Evolutionary conservation across 345 rosid genomes (phyloP).

Genomic region (Dipteronia dyeriana): DNA sequence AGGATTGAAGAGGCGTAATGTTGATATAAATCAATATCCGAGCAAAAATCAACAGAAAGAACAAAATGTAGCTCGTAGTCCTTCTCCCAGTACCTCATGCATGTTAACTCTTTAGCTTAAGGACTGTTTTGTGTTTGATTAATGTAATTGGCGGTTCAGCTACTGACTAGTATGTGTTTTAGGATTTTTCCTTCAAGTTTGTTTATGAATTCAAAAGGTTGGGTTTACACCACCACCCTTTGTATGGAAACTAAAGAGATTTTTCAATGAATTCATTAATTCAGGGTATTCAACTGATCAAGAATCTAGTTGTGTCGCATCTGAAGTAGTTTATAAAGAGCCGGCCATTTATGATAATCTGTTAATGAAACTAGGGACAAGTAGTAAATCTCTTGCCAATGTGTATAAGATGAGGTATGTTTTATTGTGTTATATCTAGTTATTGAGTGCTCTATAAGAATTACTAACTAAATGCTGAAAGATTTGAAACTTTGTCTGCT

Average conservation of each 20-base stretch:
- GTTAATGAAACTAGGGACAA: constrained; percentile 49
- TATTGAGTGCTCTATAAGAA: neutral
- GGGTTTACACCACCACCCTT: neutral
- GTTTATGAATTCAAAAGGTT: neutral
- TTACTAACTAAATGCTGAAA: neutral
- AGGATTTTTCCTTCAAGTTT: neutral
- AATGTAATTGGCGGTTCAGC: no score
- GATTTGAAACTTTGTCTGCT: neutral
- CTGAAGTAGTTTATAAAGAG: constrained; percentile 42
- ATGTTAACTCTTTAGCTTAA: constrained; percentile 4
- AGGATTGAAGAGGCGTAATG: constrained; percentile 45
- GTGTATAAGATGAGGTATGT: constrained; percentile 54
- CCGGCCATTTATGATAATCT: constrained; percentile 47
- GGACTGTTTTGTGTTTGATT: no score
- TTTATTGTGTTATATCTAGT: neutral
- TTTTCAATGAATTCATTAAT: constrained; percentile 7
- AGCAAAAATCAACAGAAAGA: constrained; percentile 34
- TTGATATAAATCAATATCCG: constrained; percentile 24
- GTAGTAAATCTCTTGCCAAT: constrained; percentile 45
- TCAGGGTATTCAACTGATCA: constrained; percentile 36
- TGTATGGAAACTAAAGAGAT: constrained; percentile 10
- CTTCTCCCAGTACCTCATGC: constrained; percentile 41
- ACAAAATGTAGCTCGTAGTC: constrained; percentile 27
- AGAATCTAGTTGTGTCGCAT: constrained; percentile 25
- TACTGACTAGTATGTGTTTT: neutral